Percentiles rank a stretch among this genome's conserved stretches.
Conservation (phyloP, 2,329 filamentous ascomycete species). For the Sporothrix euskadiensis region DNA sequence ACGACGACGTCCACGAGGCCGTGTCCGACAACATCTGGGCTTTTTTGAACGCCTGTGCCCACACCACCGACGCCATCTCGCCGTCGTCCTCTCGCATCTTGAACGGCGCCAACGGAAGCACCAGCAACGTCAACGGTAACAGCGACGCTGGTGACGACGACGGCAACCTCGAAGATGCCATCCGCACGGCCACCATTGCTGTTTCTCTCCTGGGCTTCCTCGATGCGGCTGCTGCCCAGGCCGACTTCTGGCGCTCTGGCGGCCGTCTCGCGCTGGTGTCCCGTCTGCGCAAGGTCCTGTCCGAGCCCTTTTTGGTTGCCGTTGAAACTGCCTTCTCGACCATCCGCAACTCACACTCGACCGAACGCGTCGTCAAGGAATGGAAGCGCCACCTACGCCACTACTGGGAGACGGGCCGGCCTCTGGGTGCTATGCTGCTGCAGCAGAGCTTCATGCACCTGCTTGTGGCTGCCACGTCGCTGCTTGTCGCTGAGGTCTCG, state of each 20-base stretch:
- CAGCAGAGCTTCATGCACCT: conserved; percentile 87
- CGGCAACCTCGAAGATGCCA: conserved; percentile 64
- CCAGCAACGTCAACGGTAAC: conserved; percentile 40
- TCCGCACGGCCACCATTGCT: conserved; percentile 71
- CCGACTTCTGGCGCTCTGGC: conserved; percentile 75
- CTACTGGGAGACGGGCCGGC: conserved; percentile 76
- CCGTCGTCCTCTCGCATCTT: conserved; percentile 21
- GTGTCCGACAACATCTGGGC: conserved; percentile 67
- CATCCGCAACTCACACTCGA: conserved; percentile 73
- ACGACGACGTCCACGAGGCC: conserved; percentile 65
- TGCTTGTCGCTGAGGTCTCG: conserved; percentile 66
- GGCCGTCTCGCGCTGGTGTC: conserved; percentile 74
- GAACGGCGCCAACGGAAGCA: conserved; percentile 10
- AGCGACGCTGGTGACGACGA: conserved; percentile 58
- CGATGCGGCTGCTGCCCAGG: conserved; percentile 74
- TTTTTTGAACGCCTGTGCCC: conserved; percentile 71
- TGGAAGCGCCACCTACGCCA: conserved; percentile 87
- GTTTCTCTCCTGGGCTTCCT: conserved; percentile 90
- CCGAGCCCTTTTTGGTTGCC: conserved; percentile 79
- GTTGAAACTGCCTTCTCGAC: conserved; percentile 89
- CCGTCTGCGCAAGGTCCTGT: conserved; percentile 70
- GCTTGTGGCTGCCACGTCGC: conserved; percentile 73
- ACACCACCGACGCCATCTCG: conserved; percentile 56
- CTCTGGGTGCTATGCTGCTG: conserved; percentile 86
- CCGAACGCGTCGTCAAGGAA: conserved; percentile 68